Base-by-base conservation (phyloP, 352 stramenopile species). In the Phytophthora rubi region DNA sequence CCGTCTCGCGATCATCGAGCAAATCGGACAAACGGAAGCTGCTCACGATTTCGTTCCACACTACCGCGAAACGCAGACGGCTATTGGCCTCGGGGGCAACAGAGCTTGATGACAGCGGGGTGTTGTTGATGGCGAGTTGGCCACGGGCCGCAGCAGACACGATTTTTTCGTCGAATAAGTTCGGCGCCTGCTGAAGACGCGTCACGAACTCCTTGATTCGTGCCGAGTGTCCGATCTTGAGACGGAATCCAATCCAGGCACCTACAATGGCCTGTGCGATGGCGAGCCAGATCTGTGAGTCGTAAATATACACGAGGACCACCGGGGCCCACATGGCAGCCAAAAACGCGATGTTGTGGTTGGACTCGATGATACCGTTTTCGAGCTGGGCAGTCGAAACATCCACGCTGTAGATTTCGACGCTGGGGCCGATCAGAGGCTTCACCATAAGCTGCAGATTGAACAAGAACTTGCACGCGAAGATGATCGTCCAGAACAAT, bases 371-470 rank as follows among this genome's bases (percentile, higher is more conserved):
- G 18, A 93, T 77, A 0, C 78, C 80, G 65, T 92, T 86, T 23
- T 74, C 69, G 2, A 82, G 66, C 58, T 84, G 71, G 1, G 54
- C 47, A 15, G 73, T 54, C 6, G 86, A 81, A 18, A 89, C 53
- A 52, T 88, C 75, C 48, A 95, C 89, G 53, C 79, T 90, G 48
- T 92, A 98, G 51, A 99, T 93, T 78, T 99, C 83, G 57, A 99
- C 85, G 5, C 94, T 98, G n/a, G 97, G 97, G 4, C 97, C 90
- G 35, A 99, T 98, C 44, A 99, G 94, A 47, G 92, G 94, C 71
- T 98, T 98, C 45, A 99, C 91, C 83, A 99, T 98, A 63, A 99
- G 98, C 59, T 98, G 82, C 68, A 99, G 95, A 35, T 97, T 98
- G 73, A 99, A 99, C 53, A 95, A 88, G 32, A 99, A 91, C 83